Percentiles rank a stretch among this genome's conserved stretches.
Conservation (phyloP, 495 filamentous ascomycete genomes). For the Daldinia decipiens region DNA sequence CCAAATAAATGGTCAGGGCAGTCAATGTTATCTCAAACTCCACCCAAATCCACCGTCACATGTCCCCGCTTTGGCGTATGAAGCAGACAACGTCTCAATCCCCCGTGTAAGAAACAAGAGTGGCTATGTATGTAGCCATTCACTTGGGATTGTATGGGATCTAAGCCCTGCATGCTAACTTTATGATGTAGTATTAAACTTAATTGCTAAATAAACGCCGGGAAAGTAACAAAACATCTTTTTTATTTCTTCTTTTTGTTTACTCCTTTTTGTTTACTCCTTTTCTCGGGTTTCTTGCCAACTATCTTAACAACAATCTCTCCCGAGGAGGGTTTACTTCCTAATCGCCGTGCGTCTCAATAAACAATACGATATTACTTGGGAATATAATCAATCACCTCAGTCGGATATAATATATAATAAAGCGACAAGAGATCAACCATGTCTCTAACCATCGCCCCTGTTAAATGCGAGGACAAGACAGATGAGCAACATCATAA, state of each 20-base stretch:
- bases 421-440: neutral
- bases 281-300: neutral
- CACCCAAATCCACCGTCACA: conserved; percentile 39
- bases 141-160: neutral
- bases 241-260: neutral
- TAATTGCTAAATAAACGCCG: conserved; percentile 6
- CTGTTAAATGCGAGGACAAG: conserved; percentile 40
- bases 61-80: conserved; percentile 27
- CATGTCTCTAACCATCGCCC: conserved; percentile 34
- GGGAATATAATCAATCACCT: neutral
- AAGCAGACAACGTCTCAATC: conserved; percentile 44
- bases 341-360: neutral
- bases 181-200: conserved; percentile 26
- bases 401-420: neutral
- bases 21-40: conserved; percentile 22
- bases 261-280: neutral
- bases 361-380: neutral
- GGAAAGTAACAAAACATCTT: neutral
- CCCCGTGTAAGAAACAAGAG: conserved; percentile 16
- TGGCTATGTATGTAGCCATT: conserved; percentile 12
- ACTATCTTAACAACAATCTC: neutral
- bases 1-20: neutral
- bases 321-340: neutral
- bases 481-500: conserved; percentile 39
- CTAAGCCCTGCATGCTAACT: conserved; percentile 6